Evolutionary conservation across 108 stramenopile genomes (phyloP).

Genomic region (Skeletonema marinoi): DNA sequence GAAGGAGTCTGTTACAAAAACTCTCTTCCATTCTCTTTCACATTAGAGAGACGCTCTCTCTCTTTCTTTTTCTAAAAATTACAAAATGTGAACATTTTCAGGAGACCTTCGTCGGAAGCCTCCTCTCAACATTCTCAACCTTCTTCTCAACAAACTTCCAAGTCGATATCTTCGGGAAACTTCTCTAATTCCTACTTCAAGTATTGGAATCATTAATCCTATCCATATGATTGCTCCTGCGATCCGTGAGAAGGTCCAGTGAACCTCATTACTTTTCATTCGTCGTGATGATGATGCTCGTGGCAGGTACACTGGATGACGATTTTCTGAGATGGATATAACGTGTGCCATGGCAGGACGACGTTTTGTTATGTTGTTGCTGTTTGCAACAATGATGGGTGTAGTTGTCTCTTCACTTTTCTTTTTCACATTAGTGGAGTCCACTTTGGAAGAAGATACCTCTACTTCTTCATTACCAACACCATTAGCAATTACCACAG

Average conservation of each 20-base stretch:
- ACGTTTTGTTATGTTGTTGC: not conserved
- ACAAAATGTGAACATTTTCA: not conserved
- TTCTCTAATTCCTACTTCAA: conserved; percentile 16
- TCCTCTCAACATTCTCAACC: not conserved
- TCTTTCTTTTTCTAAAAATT: not conserved
- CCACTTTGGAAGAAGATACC: no score
- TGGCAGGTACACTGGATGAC: not conserved
- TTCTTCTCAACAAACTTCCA: not conserved
- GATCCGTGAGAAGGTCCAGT: conserved; percentile 12
- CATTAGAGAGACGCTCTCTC: no score
- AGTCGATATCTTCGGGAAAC: not conserved
- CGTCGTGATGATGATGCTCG: not conserved
- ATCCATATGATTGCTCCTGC: conserved; percentile 8
- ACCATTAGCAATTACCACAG: not conserved
- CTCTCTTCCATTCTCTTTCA: not conserved
- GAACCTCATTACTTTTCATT: not conserved
- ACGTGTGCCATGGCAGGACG: conserved; percentile 14
- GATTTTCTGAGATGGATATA: not conserved
- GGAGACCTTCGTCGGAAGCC: not conserved
- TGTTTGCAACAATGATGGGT: not conserved
- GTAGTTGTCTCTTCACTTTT: no score
- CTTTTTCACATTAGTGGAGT: no score
- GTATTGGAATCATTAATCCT: conserved; percentile 15
- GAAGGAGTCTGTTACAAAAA: not conserved
- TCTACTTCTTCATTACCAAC: no score